Evolutionary conservation across 345 rosid genomes (phyloP).

Genomic region (Raphanus sativus): DNA sequence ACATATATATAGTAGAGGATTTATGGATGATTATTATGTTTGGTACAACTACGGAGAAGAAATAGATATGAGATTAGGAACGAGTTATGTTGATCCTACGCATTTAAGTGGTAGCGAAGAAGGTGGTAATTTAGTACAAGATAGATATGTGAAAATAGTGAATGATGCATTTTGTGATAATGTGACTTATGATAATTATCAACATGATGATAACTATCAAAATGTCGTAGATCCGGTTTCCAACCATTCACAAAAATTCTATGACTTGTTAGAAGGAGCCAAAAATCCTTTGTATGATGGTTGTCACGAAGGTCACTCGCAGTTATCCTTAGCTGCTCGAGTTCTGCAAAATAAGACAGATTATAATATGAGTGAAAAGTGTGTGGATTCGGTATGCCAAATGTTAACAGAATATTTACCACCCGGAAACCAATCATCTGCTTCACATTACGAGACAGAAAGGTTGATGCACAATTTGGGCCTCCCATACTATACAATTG

Average conservation of each 20-base stretch:
- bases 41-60: not conserved
- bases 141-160: not conserved
- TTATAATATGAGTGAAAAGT: not conserved
- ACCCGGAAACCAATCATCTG: not conserved
- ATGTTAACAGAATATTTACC: not conserved
- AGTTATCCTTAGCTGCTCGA: not conserved
- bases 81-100: not conserved
- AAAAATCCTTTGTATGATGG: not conserved
- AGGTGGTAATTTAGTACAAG: not conserved
- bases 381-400: not conserved
- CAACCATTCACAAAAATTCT: not conserved
- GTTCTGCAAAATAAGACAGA: not conserved
- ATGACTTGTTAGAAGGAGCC: not conserved
- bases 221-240: not conserved
- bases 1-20: not conserved
- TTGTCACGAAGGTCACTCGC: not conserved
- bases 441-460: conserved; percentile 1
- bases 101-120: not conserved
- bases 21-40: not conserved
- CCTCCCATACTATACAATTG: not conserved
- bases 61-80: not conserved
- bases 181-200: not conserved
- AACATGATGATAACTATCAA: not conserved
- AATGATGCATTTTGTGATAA: not conserved
- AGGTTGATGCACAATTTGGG: not conserved